Base-by-base conservation (phyloP, 257 asterid species). In the Nicotiana sylvestris region DNA sequence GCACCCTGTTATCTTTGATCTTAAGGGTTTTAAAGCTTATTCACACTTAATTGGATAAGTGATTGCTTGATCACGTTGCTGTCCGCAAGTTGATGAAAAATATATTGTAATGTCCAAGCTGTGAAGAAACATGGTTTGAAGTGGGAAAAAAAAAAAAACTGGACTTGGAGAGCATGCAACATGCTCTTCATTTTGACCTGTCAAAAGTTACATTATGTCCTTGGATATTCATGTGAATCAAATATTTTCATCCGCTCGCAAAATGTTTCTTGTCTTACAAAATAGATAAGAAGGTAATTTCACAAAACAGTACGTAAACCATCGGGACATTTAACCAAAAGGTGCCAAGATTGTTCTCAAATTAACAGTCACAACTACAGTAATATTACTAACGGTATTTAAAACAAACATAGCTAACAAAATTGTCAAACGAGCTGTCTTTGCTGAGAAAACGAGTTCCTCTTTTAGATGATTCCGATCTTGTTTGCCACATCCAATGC, bases 401-500 rank as follows among this genome's bases (percentile, higher is more conserved):
- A 10, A 56, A 33, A 7, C 33, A 4, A 60, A 82, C 69, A 70
- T 21, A 56, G 32, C 15, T 56, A 68, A 68, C 68, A 69, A 72
- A 82, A 82, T 16, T 68, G 64, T 13, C 65, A 57, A 68, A 9
- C 6, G 25, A 39, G 66, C 30, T 35, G 78, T 33, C 43, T 29
- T 15, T 80, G 61, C 1, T 1, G 0, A 5, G 25, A 61, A 21
- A 62, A 39, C 3, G 37, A 39, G 27, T 57, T 61, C 25, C 13
- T 10, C 5, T 25, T 21, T 80, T 84, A 84, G 81, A 80, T 84
- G 51, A 80, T 84, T 9, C 81, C 86, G 27, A 84, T 84, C 84
- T 80, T 84, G 84, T 84, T 80, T 32, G 86, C 86, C 13, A 83
- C 86, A 60, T 83, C 86, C 83, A 83, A 78, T 3, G 86, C 86